Base-by-base conservation (phyloP, 306 rosid species). In the Carpinus viminea region DNA sequence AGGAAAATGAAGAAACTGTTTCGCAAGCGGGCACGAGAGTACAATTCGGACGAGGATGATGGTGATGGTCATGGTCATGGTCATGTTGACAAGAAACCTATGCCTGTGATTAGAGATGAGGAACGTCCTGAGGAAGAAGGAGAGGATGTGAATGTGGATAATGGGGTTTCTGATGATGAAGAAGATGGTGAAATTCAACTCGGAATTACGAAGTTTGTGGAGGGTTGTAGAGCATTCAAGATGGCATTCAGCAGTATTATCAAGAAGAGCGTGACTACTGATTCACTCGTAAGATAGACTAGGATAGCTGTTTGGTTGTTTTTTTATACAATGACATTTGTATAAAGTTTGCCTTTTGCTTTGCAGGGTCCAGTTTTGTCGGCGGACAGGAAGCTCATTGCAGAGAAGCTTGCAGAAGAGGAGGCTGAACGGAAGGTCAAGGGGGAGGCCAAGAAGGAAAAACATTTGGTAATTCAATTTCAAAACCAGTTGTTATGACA, bases 361-460 rank as follows among this genome's bases (percentile, higher is more conserved):
- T 72, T 88, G 76, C 74, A 96, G 99, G 97, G 98, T 76, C 99
- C 99, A 38, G 88, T 93, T 53, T 68, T 93, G 79, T 86, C 99
- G 7, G 96, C 73, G 62, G 89, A 96, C 86, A 89, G 78, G 88
- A 89, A 93, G 78, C 98, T 96, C 86, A 80, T 93, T 84, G 91
- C 84, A 21, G 91, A 90, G 68, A 96, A 96, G 85, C 97, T 96
- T 81, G 99, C 96, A 18, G 94, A 93, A 82, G 98, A 90, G 85
- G 89, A 85, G 59, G 85, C 80, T 13, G 99, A 93, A 78, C 87
- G 86, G 53, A 85, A 87, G 84, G 79, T 78, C 69, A 91, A 88
- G 86, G 86, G 97, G 73, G 90, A 87, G 69, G 86, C 90, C 45
- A 96, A 69, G 89, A 94, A 87, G 88, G 98, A 91, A 78, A 96